phyloP scores from a whole-genome alignment of 2,329 filamentous ascomycete species.

The Penicillium sp. region DNA sequence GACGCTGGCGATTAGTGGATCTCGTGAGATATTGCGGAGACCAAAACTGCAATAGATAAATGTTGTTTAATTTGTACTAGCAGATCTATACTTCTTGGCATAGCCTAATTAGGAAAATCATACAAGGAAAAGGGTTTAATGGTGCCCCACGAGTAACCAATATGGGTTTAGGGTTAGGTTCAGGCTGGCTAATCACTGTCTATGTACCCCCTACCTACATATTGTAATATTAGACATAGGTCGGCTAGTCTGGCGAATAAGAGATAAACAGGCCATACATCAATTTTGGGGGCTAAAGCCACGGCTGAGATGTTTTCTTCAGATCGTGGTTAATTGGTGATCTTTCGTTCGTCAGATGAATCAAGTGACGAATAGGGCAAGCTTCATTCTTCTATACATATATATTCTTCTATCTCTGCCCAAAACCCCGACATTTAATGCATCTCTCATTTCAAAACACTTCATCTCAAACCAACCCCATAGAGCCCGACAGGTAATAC shows the following conservation, averaged over 20 bases:
- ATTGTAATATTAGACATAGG: not conserved
- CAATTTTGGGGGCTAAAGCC: not conserved
- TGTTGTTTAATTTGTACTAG: not conserved
- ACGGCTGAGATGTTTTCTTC: not conserved
- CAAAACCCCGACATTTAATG: not conserved
- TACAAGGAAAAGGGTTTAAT: no score
- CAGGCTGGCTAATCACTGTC: no score
- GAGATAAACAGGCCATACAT: not conserved
- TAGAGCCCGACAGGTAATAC: no score
- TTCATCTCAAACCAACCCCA: no score
- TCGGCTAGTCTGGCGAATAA: not conserved
- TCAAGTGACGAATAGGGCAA: not conserved
- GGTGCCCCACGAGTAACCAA: no score
- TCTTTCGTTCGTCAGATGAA: not conserved
- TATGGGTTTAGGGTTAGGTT: no score
- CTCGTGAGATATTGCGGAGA: not conserved
- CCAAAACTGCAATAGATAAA: not conserved
- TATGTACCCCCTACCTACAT: no score
- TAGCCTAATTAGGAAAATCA: no score
- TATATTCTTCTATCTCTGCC: not conserved
- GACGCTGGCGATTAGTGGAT: not conserved
- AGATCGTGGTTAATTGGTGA: not conserved
- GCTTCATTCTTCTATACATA: not conserved
- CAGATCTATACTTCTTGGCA: no score
- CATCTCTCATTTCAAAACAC: not conserved